Evolutionary conservation across 2,329 filamentous ascomycete genomes (phyloP).

Genomic region (Exophiala lecanii-corni): DNA sequence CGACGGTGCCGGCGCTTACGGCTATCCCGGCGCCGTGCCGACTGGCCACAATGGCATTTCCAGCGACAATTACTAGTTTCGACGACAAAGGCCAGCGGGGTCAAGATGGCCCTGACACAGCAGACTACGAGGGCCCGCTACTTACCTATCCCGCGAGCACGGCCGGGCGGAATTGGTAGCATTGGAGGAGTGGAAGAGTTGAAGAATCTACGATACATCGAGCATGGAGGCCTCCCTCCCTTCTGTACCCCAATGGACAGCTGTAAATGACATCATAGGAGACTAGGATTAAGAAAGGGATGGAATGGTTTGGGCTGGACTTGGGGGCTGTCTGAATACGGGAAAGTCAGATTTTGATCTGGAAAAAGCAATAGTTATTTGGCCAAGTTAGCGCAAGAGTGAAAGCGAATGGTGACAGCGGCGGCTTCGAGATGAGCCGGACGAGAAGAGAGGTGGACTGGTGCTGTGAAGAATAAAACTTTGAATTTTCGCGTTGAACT

Average conservation of each 20-base stretch:
- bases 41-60: slow-evolving; percentile 44
- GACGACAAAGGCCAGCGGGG: slow-evolving; percentile 4
- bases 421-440: no score
- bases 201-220: background rate
- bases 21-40: slow-evolving; percentile 44
- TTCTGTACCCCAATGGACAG: no score
- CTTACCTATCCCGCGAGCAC: slow-evolving; percentile 24
- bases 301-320: background rate
- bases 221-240: background rate
- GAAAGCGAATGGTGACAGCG: no score
- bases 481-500: no score
- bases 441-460: no score
- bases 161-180: slow-evolving; percentile 9
- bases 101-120: slow-evolving; percentile 16
- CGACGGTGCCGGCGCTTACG: slow-evolving; percentile 39
- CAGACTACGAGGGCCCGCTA: slow-evolving; percentile 18
- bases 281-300: background rate
- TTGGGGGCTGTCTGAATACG: slow-evolving; percentile 1
- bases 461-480: no score
- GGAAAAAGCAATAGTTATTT: background rate
- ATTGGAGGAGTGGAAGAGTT: background rate
- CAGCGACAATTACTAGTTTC: slow-evolving; percentile 41
- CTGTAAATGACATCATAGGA: slow-evolving; percentile 2
- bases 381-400: no score
- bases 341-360: background rate